Conservation (phyloP, 768 basidiomycete species). For the Ephemerocybe angulata region DNA sequence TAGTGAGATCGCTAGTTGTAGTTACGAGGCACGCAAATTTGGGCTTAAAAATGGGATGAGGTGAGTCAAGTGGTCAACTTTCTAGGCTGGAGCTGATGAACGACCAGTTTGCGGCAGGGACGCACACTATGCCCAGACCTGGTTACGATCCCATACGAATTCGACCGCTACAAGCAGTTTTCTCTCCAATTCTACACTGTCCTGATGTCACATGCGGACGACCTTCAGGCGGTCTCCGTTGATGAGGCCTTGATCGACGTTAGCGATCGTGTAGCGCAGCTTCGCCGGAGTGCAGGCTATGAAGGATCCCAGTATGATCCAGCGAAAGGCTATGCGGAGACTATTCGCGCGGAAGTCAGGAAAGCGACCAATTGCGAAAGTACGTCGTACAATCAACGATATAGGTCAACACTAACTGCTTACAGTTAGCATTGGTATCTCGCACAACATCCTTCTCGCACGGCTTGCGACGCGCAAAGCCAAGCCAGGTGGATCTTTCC, state of each 20-base stretch:
- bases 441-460: slow-evolving; percentile 89
- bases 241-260: slow-evolving; percentile 96
- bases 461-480: slow-evolving; percentile 87
- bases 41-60: slow-evolving; percentile 96
- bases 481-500: slow-evolving; percentile 86
- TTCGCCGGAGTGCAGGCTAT: slow-evolving; percentile 24
- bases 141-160: slow-evolving; percentile 88
- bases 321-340: slow-evolving; percentile 76
- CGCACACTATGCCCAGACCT: slow-evolving; percentile 70
- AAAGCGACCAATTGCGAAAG: slow-evolving; percentile 85
- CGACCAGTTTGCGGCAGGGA: slow-evolving; percentile 69
- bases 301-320: slow-evolving; percentile 43
- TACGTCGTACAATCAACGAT: slow-evolving; percentile 24
- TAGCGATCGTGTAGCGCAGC: slow-evolving; percentile 51
- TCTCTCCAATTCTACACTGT: slow-evolving; percentile 92
- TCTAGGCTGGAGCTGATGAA: not conserved
- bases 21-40: slow-evolving; percentile 86
- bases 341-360: slow-evolving; percentile 72
- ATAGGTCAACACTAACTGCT: not conserved
- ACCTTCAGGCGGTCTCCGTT: slow-evolving; percentile 91
- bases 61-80: slow-evolving; percentile 34
- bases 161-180: slow-evolving; percentile 79
- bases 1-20: slow-evolving; percentile 91
- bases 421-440: slow-evolving; percentile 86
- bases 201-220: slow-evolving; percentile 84